Evolutionary conservation across 2,329 filamentous ascomycete genomes (phyloP).

Genomic region (Gaeumannomyces tritici): DNA sequence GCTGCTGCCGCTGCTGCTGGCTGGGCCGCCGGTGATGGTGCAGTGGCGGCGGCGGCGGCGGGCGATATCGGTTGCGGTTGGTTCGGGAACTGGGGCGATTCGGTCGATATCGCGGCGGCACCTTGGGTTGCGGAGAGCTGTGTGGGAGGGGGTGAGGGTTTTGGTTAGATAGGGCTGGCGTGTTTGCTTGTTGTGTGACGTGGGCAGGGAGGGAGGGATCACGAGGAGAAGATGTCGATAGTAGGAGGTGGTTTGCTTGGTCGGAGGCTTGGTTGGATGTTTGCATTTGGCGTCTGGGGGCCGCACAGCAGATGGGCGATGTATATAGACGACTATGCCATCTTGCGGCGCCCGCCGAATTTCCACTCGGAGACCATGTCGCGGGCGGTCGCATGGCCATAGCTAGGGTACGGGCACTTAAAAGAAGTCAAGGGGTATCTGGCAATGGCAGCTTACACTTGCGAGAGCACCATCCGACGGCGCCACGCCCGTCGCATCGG

Average conservation of each 20-base stretch:
- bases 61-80: background rate
- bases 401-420: background rate
- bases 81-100: background rate
- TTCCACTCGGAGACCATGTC: background rate
- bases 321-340: background rate
- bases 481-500: background rate
- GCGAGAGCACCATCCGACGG: background rate
- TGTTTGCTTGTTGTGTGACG: background rate
- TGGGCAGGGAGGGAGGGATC: background rate
- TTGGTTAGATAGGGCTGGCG: background rate
- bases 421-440: background rate
- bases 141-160: background rate
- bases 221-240: background rate
- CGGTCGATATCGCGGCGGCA: background rate
- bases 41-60: background rate
- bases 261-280: background rate
- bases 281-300: background rate
- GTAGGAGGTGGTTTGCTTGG: background rate
- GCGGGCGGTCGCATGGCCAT: background rate
- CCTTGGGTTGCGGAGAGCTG: background rate
- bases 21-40: background rate
- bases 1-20: background rate
- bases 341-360: background rate
- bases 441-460: background rate
- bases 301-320: background rate